These are phyloP conservation scores for Lasiodiplodia hormozganensis DNA, from an alignment of 2,329 filamentous ascomycete genomes.

Conservation along the genomic window DNA sequence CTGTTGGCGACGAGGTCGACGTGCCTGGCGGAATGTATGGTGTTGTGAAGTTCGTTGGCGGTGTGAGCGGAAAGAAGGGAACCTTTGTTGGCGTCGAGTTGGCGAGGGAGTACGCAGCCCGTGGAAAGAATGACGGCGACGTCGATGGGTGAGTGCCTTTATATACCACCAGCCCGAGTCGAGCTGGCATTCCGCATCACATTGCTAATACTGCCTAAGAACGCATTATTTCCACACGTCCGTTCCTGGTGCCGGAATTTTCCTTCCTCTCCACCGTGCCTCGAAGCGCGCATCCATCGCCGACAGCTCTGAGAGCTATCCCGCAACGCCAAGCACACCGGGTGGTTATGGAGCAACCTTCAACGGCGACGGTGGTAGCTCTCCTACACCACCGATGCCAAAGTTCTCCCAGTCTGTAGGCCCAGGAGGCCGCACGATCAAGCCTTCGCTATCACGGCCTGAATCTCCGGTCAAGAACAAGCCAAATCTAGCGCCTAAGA, in stretches of 20 bases:
- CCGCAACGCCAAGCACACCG: constrained; percentile 74
- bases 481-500: constrained; percentile 61
- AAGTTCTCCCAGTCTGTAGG: constrained; percentile 92
- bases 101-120: constrained; percentile 75
- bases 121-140: constrained; percentile 95
- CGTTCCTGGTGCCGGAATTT: constrained; percentile 85
- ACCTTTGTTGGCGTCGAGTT: constrained; percentile 93
- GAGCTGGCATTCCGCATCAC: constrained; percentile 5
- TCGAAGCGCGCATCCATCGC: constrained; percentile 68
- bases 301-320: constrained; percentile 61
- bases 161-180: background rate
- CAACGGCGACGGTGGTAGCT: constrained; percentile 33
- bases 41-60: constrained; percentile 85
- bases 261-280: constrained; percentile 85
- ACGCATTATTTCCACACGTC: constrained; percentile 81
- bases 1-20: constrained; percentile 84
- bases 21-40: constrained; percentile 94
- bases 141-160: constrained; percentile 78
- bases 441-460: constrained; percentile 82
- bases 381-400: constrained; percentile 65
- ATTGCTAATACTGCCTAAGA: constrained; percentile 39
- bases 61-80: constrained; percentile 87
- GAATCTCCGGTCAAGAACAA: constrained; percentile 82
- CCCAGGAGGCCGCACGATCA: constrained; percentile 69
- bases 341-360: constrained; percentile 60